These are phyloP conservation scores for Colletotrichum acutatum DNA, from an alignment of 2,329 filamentous ascomycete genomes.

Conservation along the genomic window DNA sequence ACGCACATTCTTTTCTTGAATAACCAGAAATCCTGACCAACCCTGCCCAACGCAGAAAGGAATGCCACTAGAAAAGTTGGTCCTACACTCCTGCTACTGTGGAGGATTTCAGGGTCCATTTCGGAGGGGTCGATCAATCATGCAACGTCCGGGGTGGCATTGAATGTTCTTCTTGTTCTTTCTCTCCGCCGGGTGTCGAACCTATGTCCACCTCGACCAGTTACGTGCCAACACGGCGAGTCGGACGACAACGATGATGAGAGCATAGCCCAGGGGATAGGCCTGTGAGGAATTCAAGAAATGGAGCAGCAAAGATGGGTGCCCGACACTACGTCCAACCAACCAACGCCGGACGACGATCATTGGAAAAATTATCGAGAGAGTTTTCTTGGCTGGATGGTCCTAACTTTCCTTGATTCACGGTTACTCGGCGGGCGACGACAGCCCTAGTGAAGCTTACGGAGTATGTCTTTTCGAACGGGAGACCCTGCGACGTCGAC, in stretches of 20 bases:
- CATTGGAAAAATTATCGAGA: neutral
- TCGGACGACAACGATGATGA: neutral
- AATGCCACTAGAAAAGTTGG: neutral
- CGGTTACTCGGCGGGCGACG: constrained; percentile 6
- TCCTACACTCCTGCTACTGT: neutral
- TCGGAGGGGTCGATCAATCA: neutral
- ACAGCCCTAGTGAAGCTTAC: neutral
- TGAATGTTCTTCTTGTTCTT: neutral
- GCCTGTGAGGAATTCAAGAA: neutral
- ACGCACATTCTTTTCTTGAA: constrained; percentile 26
- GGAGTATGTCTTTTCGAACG: neutral
- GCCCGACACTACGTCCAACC: neutral
- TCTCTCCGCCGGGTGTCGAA: neutral
- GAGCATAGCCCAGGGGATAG: neutral
- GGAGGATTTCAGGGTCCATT: neutral
- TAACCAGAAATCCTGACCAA: neutral
- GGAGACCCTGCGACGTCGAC: neutral
- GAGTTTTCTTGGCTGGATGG: neutral
- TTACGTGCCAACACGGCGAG: neutral
- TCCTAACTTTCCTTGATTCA: neutral
- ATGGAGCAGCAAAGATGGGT: neutral
- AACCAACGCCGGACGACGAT: neutral
- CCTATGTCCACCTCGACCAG: neutral
- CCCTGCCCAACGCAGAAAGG: neutral
- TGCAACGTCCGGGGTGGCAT: neutral